Evolutionary conservation across 345 rosid species (phyloP).

Genomic region (Theobroma cacao): DNA sequence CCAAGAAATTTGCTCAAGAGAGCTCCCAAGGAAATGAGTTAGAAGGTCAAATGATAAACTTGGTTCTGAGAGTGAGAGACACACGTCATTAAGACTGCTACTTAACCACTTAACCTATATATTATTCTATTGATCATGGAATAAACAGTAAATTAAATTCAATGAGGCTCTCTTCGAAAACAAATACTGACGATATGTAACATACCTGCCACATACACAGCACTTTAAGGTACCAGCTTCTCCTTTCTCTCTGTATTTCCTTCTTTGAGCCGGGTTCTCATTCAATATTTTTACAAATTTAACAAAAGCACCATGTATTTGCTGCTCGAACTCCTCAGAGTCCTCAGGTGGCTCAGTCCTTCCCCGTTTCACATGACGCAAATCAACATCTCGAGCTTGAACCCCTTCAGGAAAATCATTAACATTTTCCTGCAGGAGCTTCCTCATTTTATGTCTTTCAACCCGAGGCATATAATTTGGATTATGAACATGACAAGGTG

Average conservation of each 20-base stretch:
- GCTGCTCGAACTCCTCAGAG: slow-evolving; percentile 38
- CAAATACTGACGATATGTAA: slow-evolving; percentile 4
- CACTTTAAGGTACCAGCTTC: slow-evolving; percentile 34
- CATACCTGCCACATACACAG: slow-evolving; percentile 51
- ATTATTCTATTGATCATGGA: not conserved
- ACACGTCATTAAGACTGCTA: not conserved
- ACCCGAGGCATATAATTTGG: slow-evolving; percentile 21
- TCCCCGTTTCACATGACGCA: not conserved
- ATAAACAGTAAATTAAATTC: slow-evolving; percentile 2
- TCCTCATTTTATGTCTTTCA: slow-evolving; percentile 14
- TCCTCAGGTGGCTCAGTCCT: slow-evolving; percentile 32
- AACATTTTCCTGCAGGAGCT: slow-evolving; percentile 13
- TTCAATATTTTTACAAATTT: slow-evolving; percentile 45
- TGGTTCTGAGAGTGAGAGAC: not conserved
- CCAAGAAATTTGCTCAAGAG: not conserved
- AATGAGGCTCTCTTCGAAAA: slow-evolving; percentile 9
- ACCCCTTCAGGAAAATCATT: slow-evolving; percentile 22
- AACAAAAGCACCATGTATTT: slow-evolving; percentile 34
- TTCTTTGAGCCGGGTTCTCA: slow-evolving; percentile 37
- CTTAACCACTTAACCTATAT: not conserved
- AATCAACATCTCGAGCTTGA: slow-evolving; percentile 3
- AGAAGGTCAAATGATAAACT: not conserved
- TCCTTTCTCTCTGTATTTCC: slow-evolving; percentile 34
- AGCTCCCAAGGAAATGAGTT: not conserved
- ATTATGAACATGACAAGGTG: not conserved